These are phyloP conservation scores for Pichia sp. DNA, from an alignment of 1,139 yeast genomes.

Conservation along the genomic window DNA sequence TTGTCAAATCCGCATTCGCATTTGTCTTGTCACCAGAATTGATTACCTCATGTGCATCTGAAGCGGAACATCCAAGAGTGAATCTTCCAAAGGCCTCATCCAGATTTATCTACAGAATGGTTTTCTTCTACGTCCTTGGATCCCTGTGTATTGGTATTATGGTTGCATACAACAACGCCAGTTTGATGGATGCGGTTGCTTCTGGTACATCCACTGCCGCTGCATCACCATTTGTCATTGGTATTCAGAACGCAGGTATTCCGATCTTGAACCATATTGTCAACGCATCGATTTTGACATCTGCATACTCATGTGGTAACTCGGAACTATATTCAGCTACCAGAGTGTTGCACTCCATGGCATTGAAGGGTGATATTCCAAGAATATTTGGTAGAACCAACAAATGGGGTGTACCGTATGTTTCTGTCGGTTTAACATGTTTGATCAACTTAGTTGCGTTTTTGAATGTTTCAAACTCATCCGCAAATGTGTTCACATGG, in stretches of 20 bases:
- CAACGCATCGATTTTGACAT: slow-evolving; percentile 33
- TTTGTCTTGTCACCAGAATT: slow-evolving; percentile 35
- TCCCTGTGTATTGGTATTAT: slow-evolving; percentile 36
- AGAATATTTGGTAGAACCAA: slow-evolving; percentile 33
- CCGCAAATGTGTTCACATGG: slow-evolving; percentile 30
- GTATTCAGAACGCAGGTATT: slow-evolving; percentile 32
- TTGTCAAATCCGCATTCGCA: slow-evolving; percentile 70
- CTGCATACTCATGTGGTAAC: slow-evolving; percentile 37
- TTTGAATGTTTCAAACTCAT: slow-evolving; percentile 22
- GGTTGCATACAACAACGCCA: slow-evolving; percentile 13
- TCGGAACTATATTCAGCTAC: slow-evolving; percentile 31
- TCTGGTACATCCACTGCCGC: slow-evolving; percentile 26
- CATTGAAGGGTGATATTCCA: slow-evolving; percentile 41
- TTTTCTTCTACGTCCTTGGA: slow-evolving; percentile 39
- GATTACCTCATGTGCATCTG: slow-evolving; percentile 34
- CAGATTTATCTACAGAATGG: slow-evolving; percentile 39
- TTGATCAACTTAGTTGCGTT: slow-evolving; percentile 32
- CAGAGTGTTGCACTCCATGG: slow-evolving; percentile 32
- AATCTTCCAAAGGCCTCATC: slow-evolving; percentile 38
- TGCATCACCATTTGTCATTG: slow-evolving; percentile 45
- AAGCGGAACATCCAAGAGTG: slow-evolving; percentile 35
- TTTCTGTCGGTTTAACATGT: slow-evolving; percentile 26
- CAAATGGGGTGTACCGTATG: slow-evolving; percentile 36
- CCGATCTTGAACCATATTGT: slow-evolving; percentile 30
- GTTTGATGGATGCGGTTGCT: slow-evolving; percentile 10